Conservation (phyloP, 208 protist genomes). For the Herpetomonas muscarum region DNA sequence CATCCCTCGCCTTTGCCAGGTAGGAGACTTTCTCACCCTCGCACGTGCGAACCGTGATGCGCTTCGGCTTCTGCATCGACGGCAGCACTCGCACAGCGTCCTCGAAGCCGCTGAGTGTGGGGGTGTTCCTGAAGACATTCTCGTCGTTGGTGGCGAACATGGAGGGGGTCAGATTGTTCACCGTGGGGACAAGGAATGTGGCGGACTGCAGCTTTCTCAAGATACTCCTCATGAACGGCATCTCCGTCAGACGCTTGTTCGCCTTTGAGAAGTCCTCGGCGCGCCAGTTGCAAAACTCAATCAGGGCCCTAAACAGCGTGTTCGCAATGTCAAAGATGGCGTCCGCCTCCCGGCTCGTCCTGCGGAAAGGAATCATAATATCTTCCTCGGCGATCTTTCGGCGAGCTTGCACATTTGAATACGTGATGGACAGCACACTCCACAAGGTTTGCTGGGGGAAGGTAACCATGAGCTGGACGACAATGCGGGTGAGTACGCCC, state of each 20-base stretch:
- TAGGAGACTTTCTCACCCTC: conserved; percentile 78
- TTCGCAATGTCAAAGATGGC: too few relatives aligned
- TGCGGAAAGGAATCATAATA: conserved; percentile 44
- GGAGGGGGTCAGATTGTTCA: conserved; percentile 69
- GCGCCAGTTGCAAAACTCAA: conserved; percentile 70
- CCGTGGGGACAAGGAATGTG: conserved; percentile 65
- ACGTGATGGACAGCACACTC: conserved; percentile 74
- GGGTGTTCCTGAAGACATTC: conserved; percentile 43
- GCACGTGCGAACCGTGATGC: conserved; percentile 74
- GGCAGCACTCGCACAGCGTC: conserved; percentile 78
- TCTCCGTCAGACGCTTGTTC: conserved; percentile 25
- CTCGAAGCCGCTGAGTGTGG: conserved; percentile 73
- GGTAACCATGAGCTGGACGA: conserved; percentile 52
- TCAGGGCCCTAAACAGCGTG: conserved; percentile 74
- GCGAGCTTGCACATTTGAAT: conserved; percentile 45
- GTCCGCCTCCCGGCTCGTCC: too few relatives aligned
- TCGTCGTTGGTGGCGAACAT: conserved; percentile 16
- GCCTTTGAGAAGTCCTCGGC: conserved; percentile 28
- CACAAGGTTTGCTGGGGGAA: conserved; percentile 90
- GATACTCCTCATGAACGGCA: conserved; percentile 58
- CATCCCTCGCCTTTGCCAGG: conserved; percentile 92
- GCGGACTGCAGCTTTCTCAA: conserved; percentile 33
- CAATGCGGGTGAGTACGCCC: conserved; percentile 46
- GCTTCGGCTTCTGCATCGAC: conserved; percentile 92
- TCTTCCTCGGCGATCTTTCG: conserved; percentile 33